Conservation (phyloP, 768 basidiomycete species). For the Termitomyces sp. region DNA sequence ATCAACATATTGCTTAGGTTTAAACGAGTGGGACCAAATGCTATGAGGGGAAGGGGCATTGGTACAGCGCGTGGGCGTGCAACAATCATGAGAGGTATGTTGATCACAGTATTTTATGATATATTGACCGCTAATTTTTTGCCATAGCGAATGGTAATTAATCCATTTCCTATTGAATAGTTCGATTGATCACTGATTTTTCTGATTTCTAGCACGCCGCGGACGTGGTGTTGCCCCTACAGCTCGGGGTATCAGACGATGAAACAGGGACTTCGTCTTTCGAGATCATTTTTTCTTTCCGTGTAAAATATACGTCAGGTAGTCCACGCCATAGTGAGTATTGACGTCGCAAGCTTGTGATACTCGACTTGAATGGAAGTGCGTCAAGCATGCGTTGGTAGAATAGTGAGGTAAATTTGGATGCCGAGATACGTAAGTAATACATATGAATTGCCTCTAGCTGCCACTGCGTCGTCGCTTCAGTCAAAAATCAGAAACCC, state of each 20-base stretch:
- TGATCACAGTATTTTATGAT: constrained; percentile 4
- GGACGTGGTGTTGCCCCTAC: constrained; percentile 75
- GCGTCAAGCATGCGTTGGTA: background rate
- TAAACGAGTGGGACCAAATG: constrained; percentile 96
- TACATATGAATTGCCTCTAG: background rate
- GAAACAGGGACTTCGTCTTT: constrained; percentile 20
- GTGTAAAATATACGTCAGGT: constrained; percentile 11
- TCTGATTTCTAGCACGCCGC: constrained; percentile 61
- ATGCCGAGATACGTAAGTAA: background rate
- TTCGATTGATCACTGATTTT: background rate
- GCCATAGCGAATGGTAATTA: constrained; percentile 72
- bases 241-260: constrained; percentile 79
- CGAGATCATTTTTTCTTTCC: constrained; percentile 4
- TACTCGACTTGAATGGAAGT: background rate
- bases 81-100: constrained; percentile 93
- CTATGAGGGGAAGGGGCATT: constrained; percentile 98
- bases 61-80: constrained; percentile 98
- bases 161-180: background rate
- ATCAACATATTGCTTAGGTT: constrained; percentile 59
- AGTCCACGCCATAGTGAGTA: constrained; percentile 11
- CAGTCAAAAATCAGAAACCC: constrained; percentile 76
- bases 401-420: background rate
- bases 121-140: constrained; percentile 14
- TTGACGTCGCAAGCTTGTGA: constrained; percentile 2
- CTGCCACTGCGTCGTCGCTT: background rate